A percentile compares a stretch with the other conserved stretches of the same genome.
phyloP scores from a whole-genome alignment of 1,139 yeast genomes.

The Candida gigantensis region DNA sequence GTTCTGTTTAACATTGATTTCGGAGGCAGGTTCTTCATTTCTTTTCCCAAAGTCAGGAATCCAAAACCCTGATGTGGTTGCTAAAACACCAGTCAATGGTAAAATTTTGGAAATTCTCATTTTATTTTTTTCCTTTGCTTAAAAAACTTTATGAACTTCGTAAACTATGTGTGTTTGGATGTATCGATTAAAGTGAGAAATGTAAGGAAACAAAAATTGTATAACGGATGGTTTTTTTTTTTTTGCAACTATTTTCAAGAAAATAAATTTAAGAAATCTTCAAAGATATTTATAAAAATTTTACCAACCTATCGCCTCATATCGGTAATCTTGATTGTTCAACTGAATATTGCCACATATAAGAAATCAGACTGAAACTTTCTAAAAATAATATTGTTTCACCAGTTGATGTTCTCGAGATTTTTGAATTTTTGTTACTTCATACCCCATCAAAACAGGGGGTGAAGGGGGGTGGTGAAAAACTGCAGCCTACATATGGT shows the following conservation, averaged over 20 bases:
- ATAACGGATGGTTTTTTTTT: neutral
- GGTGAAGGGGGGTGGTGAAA: too few species aligned
- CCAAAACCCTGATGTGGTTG: conserved; percentile 4
- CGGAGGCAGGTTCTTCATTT: neutral
- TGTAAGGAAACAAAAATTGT: neutral
- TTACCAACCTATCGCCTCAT: too few species aligned
- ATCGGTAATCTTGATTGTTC: too few species aligned
- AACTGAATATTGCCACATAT: too few species aligned
- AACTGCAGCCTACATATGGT: too few species aligned
- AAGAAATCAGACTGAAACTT: too few species aligned
- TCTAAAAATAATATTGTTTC: conserved; percentile 5
- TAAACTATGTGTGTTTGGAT: conserved; percentile 4
- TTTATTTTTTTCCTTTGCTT: conserved; percentile 1
- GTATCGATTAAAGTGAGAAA: too few species aligned
- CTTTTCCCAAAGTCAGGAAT: conserved; percentile 3
- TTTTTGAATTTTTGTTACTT: neutral
- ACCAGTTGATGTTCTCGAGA: conserved; percentile 2
- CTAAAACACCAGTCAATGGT: conserved; percentile 4
- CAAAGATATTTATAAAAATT: conserved; percentile 1
- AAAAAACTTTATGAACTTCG: too few species aligned
- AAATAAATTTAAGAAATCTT: neutral
- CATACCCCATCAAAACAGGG: conserved; percentile 3
- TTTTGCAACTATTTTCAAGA: too few species aligned
- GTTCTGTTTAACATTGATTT: neutral
- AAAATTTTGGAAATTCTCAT: conserved; percentile 5